Evolutionary conservation across 345 rosid genomes (phyloP).

Genomic region (Psidium friedrichsthalianum): DNA sequence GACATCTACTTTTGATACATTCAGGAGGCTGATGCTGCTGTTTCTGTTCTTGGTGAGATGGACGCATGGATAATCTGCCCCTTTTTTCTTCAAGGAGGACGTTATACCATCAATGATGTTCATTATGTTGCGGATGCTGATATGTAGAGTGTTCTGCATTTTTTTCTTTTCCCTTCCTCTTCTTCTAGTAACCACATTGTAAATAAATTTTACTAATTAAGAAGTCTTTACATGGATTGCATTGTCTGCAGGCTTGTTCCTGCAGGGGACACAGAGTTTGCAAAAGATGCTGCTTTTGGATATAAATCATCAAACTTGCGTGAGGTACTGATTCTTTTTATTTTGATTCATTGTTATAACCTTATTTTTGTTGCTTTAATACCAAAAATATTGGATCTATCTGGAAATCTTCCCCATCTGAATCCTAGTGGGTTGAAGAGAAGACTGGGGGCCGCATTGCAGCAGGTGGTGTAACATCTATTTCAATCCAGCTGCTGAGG

Average conservation of each 20-base stretch:
- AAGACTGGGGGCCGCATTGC: conserved; percentile 64
- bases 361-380: background rate
- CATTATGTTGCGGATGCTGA: conserved; percentile 94
- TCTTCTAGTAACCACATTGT: background rate
- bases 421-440: conserved; percentile 88
- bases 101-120: conserved; percentile 74
- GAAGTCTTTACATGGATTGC: background rate
- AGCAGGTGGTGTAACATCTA: conserved; percentile 57
- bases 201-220: background rate
- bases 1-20: background rate
- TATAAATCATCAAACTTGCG: conserved; percentile 83
- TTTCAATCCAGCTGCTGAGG: conserved; percentile 71
- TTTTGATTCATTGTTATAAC: background rate
- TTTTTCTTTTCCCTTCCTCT: background rate
- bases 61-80: conserved; percentile 97
- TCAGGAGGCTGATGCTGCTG: conserved; percentile 89
- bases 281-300: conserved; percentile 93
- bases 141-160: conserved; percentile 17
- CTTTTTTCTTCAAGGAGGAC: conserved; percentile 97
- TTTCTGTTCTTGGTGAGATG: conserved; percentile 81
- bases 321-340: conserved; percentile 35
- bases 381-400: conserved; percentile 1
- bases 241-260: conserved; percentile 59
- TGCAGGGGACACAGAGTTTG: conserved; percentile 93
- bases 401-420: background rate